phyloP scores from a whole-genome alignment of 331 rosid genomes.

The Rosa hybrid region DNA sequence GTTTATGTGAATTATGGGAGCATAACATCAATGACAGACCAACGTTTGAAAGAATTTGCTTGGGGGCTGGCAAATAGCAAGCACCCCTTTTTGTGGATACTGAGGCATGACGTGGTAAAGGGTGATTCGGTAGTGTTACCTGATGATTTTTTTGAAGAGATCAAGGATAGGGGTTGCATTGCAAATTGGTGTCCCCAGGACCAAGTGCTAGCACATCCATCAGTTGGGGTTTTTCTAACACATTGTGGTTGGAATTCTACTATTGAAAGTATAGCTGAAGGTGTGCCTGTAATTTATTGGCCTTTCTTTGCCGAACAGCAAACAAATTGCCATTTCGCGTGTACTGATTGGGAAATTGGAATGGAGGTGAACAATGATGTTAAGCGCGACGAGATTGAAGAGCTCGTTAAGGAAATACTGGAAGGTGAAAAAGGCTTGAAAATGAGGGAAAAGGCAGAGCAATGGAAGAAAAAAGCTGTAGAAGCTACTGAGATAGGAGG shows the following conservation, averaged over 20 bases:
- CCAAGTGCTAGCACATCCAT: slow-evolving; percentile 49
- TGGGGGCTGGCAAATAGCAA: slow-evolving; percentile 54
- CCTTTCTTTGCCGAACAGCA: slow-evolving; percentile 43
- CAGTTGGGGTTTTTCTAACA: slow-evolving; percentile 45
- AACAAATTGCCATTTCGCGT: slow-evolving; percentile 41
- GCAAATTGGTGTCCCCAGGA: slow-evolving; percentile 47
- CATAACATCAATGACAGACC: slow-evolving; percentile 36
- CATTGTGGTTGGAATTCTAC: slow-evolving; percentile 64
- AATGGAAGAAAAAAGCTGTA: slow-evolving; percentile 37
- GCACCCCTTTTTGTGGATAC: slow-evolving; percentile 44
- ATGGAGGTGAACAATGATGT: slow-evolving; percentile 41
- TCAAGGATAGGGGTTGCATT: slow-evolving; percentile 40
- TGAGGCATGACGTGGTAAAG: slow-evolving; percentile 43
- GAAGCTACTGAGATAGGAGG: slow-evolving; percentile 34
- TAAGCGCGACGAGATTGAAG: slow-evolving; percentile 28
- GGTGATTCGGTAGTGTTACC: slow-evolving; percentile 28
- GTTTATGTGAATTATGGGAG: slow-evolving; percentile 49
- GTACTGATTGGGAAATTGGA: slow-evolving; percentile 45
- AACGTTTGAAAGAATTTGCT: slow-evolving; percentile 44
- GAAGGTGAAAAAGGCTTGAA: slow-evolving; percentile 33
- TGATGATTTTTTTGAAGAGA: slow-evolving; percentile 36
- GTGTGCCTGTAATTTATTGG: slow-evolving; percentile 53
- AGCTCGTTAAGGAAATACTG: slow-evolving; percentile 39
- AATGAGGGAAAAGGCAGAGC: slow-evolving; percentile 24
- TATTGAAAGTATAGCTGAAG: slow-evolving; percentile 31